These are phyloP conservation scores for Mycena chlorophos DNA, from an alignment of 768 basidiomycete species.

Conservation along the genomic window DNA sequence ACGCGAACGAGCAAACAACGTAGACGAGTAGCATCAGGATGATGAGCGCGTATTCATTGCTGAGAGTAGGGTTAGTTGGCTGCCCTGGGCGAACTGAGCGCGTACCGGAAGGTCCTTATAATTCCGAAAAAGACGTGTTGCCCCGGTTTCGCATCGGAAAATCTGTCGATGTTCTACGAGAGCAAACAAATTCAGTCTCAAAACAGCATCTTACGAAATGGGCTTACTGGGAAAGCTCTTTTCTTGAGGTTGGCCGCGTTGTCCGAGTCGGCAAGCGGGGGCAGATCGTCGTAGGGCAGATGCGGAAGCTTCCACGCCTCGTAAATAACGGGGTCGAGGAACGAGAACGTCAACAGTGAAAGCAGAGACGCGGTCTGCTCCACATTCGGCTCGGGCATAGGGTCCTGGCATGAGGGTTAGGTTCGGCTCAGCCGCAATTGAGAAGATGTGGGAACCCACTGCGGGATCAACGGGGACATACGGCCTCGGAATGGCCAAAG, in stretches of 20 bases:
- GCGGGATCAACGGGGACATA: slow-evolving; percentile 56
- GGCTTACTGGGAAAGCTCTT: slow-evolving; percentile 16
- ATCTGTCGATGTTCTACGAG: slow-evolving; percentile 22
- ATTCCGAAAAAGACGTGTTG: slow-evolving; percentile 21
- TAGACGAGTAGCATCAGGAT: slow-evolving; percentile 13
- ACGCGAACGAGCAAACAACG: slow-evolving; percentile 14
- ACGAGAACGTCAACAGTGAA: slow-evolving; percentile 47
- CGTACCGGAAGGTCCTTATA: slow-evolving; percentile 17
- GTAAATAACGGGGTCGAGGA: slow-evolving; percentile 53
- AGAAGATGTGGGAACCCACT: slow-evolving; percentile 29
- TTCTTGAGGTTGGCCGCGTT: slow-evolving; percentile 12
- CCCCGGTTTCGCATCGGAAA: slow-evolving; percentile 9
- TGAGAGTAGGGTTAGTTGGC: not conserved
- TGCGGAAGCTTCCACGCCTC: slow-evolving; percentile 44
- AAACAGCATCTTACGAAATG: not conserved
- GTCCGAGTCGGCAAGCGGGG: slow-evolving; percentile 54
- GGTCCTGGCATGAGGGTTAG: slow-evolving; percentile 27
- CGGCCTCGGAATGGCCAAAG: slow-evolving; percentile 50
- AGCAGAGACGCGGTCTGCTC: slow-evolving; percentile 54
- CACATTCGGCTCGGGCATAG: slow-evolving; percentile 35
- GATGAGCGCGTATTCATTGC: slow-evolving; percentile 13
- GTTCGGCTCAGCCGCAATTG: not conserved
- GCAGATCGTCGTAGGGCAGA: slow-evolving; percentile 52
- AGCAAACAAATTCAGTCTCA: not conserved
- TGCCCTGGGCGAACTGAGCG: not conserved